Evolutionary conservation across 805 yeast genomes (phyloP).

Genomic region (Starmerella floricola): DNA sequence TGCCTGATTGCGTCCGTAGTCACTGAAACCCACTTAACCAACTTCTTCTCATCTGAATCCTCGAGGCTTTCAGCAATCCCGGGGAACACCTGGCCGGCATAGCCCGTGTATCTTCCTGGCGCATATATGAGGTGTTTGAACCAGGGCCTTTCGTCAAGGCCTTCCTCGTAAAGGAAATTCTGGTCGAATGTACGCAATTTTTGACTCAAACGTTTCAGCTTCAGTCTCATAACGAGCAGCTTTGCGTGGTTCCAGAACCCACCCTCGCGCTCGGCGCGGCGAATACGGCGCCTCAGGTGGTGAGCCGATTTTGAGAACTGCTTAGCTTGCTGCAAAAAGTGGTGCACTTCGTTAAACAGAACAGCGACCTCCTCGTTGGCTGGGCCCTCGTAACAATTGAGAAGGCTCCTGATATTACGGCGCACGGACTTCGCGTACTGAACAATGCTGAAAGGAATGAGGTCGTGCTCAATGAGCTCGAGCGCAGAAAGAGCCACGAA

Average conservation of each 20-base stretch:
- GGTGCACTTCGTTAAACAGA: slow-evolving; percentile 17
- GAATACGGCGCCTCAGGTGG: slow-evolving; percentile 26
- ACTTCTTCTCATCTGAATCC: slow-evolving; percentile 32
- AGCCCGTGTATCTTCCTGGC: slow-evolving; percentile 49
- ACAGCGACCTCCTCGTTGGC: slow-evolving; percentile 15
- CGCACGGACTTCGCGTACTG: slow-evolving; percentile 34
- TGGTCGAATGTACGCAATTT: slow-evolving; percentile 37
- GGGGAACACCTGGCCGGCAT: slow-evolving; percentile 47
- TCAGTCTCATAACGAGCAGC: slow-evolving; percentile 24
- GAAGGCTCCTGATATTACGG: slow-evolving; percentile 30
- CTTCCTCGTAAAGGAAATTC: slow-evolving; percentile 36
- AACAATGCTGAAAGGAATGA: slow-evolving; percentile 34
- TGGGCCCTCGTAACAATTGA: slow-evolving; percentile 23
- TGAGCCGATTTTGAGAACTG: slow-evolving; percentile 59
- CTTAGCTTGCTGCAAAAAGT: slow-evolving; percentile 27
- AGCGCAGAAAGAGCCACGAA: slow-evolving; percentile 40
- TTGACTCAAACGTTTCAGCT: slow-evolving; percentile 25
- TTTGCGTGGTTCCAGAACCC: slow-evolving; percentile 29
- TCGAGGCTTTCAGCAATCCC: slow-evolving; percentile 45
- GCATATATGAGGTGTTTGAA: slow-evolving; percentile 49
- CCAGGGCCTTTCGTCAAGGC: slow-evolving; percentile 43
- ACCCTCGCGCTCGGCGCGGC: slow-evolving; percentile 21
- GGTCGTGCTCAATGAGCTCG: slow-evolving; percentile 38
- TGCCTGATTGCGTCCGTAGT: slow-evolving; percentile 19
- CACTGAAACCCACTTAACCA: slow-evolving; percentile 33